Base-by-base conservation (phyloP, 805 yeast species). In the Scheffersomyces ergatensis region DNA sequence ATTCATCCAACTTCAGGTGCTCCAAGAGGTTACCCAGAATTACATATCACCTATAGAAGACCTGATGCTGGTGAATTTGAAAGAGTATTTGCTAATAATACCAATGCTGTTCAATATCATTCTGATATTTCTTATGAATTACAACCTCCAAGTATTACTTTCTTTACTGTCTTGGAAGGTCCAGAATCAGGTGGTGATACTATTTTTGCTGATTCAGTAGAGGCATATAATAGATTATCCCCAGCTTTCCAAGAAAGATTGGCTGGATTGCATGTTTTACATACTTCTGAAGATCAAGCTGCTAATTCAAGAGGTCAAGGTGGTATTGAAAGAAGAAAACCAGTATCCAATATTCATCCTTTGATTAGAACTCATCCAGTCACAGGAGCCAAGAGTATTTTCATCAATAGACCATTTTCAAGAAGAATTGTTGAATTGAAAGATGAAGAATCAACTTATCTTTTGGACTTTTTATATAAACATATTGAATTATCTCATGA, bases 1-100 rank as follows among this genome's bases (percentile, higher is more conserved):
- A 72, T 82, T 45, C 90, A 85, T 55, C 87, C 88, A 36, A 80
- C 86, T 13, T 78, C 85, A 9, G 89, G 89, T 17, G 81, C 85
- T n/a, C 89, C 85, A 23, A 67, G 63, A 46, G 83, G 86, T 8
- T 65, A 63, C 45, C 83, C 85, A 5, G 80, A 81, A 44, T 71
- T 83, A 46, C 88, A 82, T 49, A 63, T 82, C 29, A 79, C 82
- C 16, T 81, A 77, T 59, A 70, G 85, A 50, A 60, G 75, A 46
- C 67, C 76, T 7, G 65, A 63, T 46, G 54, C 60, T 30, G 65
- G 59, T 20, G 74, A 68, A 42, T 57, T 62, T 32, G 62, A 58
- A 35, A 55, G 66, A 44, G 59, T 60, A 3, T 67, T 71, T 40
- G 51, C 58, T 9, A 51, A 57, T 31, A 63, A 60, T 39, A 62